Evolutionary conservation across 1,284 basidiomycete species (phyloP).

Genomic region (Neonothopanus nambi): DNA sequence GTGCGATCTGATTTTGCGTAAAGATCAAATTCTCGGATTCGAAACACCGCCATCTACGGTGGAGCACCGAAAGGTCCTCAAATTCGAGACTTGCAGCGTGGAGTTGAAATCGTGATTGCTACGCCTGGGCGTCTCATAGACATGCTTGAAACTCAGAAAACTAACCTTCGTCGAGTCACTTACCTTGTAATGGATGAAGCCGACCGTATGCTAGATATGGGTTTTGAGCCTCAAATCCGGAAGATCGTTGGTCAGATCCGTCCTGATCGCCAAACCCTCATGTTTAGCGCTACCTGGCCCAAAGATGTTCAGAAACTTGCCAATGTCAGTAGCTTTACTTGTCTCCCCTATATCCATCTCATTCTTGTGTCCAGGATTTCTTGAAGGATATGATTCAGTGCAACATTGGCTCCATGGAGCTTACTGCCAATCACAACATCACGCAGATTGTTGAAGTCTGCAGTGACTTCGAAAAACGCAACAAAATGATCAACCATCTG

Average conservation of each 20-base stretch:
- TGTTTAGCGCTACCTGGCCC: constrained; percentile 99
- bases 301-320: constrained; percentile 99
- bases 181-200: constrained; percentile 99
- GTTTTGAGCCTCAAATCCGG: constrained; percentile 99
- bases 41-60: constrained; percentile 98
- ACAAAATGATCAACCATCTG: constrained; percentile 95
- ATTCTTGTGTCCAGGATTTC: constrained; percentile 77
- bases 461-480: constrained; percentile 97
- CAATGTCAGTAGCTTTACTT: constrained; percentile 47
- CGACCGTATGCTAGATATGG: constrained; percentile 98
- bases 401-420: constrained; percentile 98
- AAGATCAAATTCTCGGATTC: constrained; percentile 91
- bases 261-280: constrained; percentile 92
- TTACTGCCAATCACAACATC: constrained; percentile 99
- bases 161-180: constrained; percentile 93
- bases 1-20: constrained; percentile 18
- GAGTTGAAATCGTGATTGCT: constrained; percentile 97
- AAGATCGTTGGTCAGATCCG: constrained; percentile 98
- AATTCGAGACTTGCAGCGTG: constrained; percentile 95
- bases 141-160: constrained; percentile 95
- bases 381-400: constrained; percentile 96
- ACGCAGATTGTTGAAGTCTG: constrained; percentile 95
- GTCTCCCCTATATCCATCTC: background rate
- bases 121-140: constrained; percentile 91
- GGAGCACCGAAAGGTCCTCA: constrained; percentile 99